A percentile compares a stretch with the other conserved stretches of the same genome.
Conservation (phyloP, 495 filamentous ascomycete species). For the Tuber umbilicatum region DNA sequence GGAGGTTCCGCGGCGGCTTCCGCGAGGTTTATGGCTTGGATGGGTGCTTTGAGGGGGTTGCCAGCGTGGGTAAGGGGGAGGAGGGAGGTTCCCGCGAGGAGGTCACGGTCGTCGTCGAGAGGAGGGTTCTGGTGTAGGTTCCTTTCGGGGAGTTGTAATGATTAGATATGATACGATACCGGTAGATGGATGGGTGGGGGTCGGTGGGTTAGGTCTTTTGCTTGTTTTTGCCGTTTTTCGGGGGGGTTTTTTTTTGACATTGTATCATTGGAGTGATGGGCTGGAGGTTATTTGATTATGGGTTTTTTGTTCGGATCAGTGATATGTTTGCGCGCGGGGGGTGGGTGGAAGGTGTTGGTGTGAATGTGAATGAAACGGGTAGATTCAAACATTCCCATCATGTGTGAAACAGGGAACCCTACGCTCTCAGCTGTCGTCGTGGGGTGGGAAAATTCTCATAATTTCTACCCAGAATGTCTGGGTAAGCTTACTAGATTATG, state of each 20-base stretch:
- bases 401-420: too few relatives aligned
- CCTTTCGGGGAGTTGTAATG: background rate
- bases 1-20: constrained; percentile 34
- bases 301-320: too few relatives aligned
- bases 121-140: constrained; percentile 22
- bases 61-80: constrained; percentile 16
- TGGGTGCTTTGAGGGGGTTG: constrained; percentile 31
- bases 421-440: too few relatives aligned
- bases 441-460: too few relatives aligned
- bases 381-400: background rate
- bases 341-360: too few relatives aligned
- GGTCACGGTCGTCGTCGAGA: constrained; percentile 28
- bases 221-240: background rate
- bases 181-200: background rate
- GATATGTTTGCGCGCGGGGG: too few relatives aligned
- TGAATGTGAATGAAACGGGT: too few relatives aligned
- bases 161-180: background rate
- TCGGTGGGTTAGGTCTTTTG: background rate
- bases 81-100: constrained; percentile 9
- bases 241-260: background rate
- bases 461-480: too few relatives aligned
- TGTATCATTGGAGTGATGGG: background rate
- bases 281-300: background rate
- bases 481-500: too few relatives aligned
- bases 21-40: constrained; percentile 35